Percentiles rank a stretch among this genome's conserved stretches.
These are phyloP conservation scores for Paracoccidioides lutzii DNA, from an alignment of 2,329 filamentous ascomycete genomes.

Conservation along the genomic window DNA sequence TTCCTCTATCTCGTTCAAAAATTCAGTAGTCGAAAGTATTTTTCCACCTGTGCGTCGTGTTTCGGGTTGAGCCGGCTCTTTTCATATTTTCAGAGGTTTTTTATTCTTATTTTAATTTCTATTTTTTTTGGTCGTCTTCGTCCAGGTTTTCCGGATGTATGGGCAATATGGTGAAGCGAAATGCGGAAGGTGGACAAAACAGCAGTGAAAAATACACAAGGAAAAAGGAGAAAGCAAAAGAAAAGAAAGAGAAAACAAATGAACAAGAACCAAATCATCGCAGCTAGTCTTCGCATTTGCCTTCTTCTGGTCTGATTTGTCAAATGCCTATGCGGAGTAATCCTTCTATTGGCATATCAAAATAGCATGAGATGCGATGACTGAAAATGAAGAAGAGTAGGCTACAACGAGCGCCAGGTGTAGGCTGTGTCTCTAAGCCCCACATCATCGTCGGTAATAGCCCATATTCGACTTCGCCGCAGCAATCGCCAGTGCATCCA, in stretches of 20 bases:
- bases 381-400: slow-evolving; percentile 2
- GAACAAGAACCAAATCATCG: neutral
- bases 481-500: slow-evolving; percentile 8
- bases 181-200: neutral
- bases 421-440: neutral
- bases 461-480: slow-evolving; percentile 2
- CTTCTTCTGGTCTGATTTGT: neutral
- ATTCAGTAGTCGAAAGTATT: neutral
- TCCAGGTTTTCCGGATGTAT: neutral
- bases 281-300: neutral
- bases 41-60: neutral
- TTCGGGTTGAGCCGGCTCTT: neutral
- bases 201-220: neutral
- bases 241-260: neutral
- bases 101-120: neutral
- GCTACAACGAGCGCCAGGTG: neutral
- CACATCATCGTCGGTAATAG: slow-evolving; percentile 1
- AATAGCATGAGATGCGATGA: slow-evolving; percentile 4
- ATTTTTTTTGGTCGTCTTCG: no score
- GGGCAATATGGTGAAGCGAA: neutral
- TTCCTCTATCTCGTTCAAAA: neutral
- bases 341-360: slow-evolving; percentile 1
- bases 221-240: neutral
- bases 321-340: neutral
- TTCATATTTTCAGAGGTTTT: neutral